phyloP scores from a whole-genome alignment of 257 asterid species.

The Solanum habrochaites region DNA sequence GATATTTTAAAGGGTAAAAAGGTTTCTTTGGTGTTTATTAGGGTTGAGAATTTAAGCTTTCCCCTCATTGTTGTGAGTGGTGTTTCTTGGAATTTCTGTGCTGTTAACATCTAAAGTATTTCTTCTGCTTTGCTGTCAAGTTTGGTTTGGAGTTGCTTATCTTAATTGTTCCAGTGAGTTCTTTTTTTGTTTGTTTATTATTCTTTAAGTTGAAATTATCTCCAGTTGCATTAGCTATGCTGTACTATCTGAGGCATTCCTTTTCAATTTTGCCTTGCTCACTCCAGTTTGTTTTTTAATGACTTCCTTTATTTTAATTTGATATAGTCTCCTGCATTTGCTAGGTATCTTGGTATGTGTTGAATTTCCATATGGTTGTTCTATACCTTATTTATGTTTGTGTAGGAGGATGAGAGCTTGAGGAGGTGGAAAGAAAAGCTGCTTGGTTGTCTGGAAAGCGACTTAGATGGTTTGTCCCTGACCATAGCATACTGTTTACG shows the following conservation, averaged over 20 bases:
- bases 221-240: neutral
- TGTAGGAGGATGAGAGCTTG: slow-evolving; percentile 69
- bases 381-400: neutral
- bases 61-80: neutral
- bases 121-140: neutral
- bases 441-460: slow-evolving; percentile 70
- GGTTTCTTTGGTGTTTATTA: neutral
- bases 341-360: neutral
- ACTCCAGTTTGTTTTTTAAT: neutral
- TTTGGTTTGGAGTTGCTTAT: neutral
- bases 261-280: neutral
- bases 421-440: slow-evolving; percentile 83
- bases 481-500: neutral
- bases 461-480: slow-evolving; percentile 41
- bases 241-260: neutral
- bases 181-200: neutral
- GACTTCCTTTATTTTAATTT: neutral
- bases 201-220: neutral
- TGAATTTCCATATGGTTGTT: neutral
- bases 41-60: neutral
- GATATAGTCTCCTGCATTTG: neutral
- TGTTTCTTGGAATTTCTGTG: neutral
- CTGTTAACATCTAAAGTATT: neutral
- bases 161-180: neutral
- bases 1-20: neutral